phyloP scores from a whole-genome alignment of 805 yeast genomes.

The Teunomyces panamensis region DNA sequence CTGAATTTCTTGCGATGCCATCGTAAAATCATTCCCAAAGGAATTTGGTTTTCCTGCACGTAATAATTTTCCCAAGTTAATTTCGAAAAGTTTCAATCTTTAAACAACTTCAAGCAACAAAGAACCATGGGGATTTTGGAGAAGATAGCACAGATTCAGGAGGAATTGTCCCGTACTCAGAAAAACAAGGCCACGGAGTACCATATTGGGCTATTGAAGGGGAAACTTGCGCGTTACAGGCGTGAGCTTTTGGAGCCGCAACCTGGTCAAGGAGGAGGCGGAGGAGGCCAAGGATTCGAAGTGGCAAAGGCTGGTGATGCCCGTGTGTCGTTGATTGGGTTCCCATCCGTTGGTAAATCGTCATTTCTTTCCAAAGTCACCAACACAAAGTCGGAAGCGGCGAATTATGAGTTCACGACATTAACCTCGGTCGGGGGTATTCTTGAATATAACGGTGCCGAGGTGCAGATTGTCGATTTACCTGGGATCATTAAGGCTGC shows the following conservation, averaged over 20 bases:
- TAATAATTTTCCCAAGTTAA: neutral
- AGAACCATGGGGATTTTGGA: constrained; percentile 38
- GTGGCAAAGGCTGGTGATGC: constrained; percentile 96
- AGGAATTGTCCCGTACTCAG: constrained; percentile 91
- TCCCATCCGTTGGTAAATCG: constrained; percentile 97
- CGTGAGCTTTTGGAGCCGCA: constrained; percentile 90
- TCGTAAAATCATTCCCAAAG: neutral
- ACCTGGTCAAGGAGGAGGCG: constrained; percentile 67
- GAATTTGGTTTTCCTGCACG: neutral
- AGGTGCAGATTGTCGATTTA: constrained; percentile 92
- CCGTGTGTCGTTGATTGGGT: constrained; percentile 90
- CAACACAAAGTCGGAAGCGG: constrained; percentile 91
- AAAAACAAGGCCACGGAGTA: constrained; percentile 98
- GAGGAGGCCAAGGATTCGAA: constrained; percentile 87
- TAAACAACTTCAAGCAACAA: neutral
- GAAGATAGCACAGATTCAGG: constrained; percentile 84
- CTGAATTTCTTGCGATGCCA: neutral
- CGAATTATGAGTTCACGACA: constrained; percentile 93
- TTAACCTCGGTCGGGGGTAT: constrained; percentile 97
- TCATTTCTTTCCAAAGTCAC: constrained; percentile 86
- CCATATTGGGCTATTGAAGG: constrained; percentile 90
- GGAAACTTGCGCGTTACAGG: constrained; percentile 89
- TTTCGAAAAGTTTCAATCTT: too few relatives aligned
- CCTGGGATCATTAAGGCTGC: constrained; percentile 98
- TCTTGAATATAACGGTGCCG: constrained; percentile 92